Conservation (phyloP, 75 land plant genomes). For the Picea glauca region DNA sequence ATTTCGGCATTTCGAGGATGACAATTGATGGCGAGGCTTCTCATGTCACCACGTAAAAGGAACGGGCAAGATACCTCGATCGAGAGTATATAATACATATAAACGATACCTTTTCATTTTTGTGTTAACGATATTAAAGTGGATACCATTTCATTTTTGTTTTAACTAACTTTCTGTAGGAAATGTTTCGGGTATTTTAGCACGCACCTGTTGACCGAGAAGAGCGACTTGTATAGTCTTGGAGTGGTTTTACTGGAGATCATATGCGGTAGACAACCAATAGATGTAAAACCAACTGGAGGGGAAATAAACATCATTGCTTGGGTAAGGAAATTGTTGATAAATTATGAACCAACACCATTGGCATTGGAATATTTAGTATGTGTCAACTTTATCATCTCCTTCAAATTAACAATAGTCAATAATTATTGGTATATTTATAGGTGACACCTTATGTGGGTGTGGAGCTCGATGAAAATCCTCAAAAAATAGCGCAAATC, state of each 20-base stretch:
- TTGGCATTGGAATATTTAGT: too few species aligned
- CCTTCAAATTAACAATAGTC: too few species aligned
- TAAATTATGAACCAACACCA: too few species aligned
- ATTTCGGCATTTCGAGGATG: conserved; percentile 20
- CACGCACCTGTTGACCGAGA: conserved; percentile 8
- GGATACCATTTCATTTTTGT: too few species aligned
- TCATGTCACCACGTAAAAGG: conserved; percentile 14
- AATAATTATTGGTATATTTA: too few species aligned
- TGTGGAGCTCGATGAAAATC: not conserved
- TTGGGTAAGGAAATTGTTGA: not conserved
- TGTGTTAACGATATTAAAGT: not conserved
- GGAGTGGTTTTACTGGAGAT: conserved; percentile 13
- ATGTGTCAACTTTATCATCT: too few species aligned
- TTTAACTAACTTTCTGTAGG: too few species aligned
- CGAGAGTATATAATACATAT: conserved; percentile 11
- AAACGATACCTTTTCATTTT: too few species aligned
- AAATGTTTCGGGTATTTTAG: not conserved
- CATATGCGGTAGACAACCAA: not conserved
- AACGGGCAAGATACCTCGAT: conserved; percentile 13
- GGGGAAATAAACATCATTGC: not conserved
- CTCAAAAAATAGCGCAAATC: not conserved
- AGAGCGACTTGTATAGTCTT: conserved; percentile 17
- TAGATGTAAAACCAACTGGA: not conserved
- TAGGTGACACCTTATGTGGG: not conserved
- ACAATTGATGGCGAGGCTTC: not conserved